Evolutionary conservation across 2,329 filamentous ascomycete genomes (phyloP).

Genomic region (Colletotrichum echinochloae): DNA sequence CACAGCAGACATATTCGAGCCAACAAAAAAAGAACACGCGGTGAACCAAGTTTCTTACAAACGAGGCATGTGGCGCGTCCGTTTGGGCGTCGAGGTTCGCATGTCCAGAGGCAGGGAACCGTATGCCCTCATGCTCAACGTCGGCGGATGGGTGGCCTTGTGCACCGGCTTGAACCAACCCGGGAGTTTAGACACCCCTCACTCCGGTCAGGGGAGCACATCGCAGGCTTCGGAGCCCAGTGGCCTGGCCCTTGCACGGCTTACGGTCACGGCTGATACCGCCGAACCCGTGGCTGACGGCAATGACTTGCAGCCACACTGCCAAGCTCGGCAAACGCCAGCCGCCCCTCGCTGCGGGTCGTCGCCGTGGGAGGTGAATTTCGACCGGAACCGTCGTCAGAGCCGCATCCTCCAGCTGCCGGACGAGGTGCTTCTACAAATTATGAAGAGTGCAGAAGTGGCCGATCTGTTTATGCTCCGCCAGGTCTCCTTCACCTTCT

Average conservation of each 20-base stretch:
- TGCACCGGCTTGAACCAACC: background rate
- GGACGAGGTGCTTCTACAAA: background rate
- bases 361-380: background rate
- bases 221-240: background rate
- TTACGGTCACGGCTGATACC: background rate
- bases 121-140: background rate
- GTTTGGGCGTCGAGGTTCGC: accelerated
- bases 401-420: background rate
- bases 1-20: background rate
- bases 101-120: background rate
- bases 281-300: background rate
- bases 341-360: background rate
- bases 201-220: background rate
- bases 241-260: background rate
- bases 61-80: accelerated
- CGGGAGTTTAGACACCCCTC: background rate
- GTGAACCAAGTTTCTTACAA: background rate
- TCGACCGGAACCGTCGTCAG: background rate
- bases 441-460: background rate
- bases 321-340: background rate
- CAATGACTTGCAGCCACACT: background rate
- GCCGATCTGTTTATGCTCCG: slow-evolving; percentile 1
- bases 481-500: slow-evolving; percentile 10
- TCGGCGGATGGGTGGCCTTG: background rate
- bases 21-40: too few relatives aligned